Conservation (phyloP, 768 basidiomycete species). For the Russula sp. region DNA sequence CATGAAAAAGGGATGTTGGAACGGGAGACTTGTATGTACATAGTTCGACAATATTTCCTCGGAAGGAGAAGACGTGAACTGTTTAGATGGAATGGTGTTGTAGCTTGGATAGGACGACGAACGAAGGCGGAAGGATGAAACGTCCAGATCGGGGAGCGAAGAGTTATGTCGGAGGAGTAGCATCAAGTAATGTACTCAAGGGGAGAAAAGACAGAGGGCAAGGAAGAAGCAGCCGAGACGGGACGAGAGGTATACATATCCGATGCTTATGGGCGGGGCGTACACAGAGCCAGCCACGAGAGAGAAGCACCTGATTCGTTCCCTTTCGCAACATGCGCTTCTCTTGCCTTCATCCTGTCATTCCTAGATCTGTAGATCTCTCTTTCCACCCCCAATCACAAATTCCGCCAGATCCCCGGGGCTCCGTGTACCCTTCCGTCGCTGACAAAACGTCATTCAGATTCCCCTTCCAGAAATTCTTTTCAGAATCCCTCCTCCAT, state of each 20-base stretch:
- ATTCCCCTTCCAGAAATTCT: constrained; percentile 25
- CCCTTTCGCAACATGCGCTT: constrained; percentile 18
- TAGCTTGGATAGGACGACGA: constrained; percentile 22
- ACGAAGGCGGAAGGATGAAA: constrained; percentile 15
- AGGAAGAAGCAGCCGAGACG: constrained; percentile 24
- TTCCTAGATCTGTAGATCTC: constrained; percentile 11
- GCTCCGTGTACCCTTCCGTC: constrained; percentile 26
- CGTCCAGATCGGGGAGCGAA: constrained; percentile 22
- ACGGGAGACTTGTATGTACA: constrained; percentile 19
- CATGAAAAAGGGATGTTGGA: constrained; percentile 13
- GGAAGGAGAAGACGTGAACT: constrained; percentile 15
- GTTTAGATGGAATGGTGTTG: constrained; percentile 23
- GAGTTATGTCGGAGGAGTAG: constrained; percentile 20
- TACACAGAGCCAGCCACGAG: constrained; percentile 19
- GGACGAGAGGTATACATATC: constrained; percentile 23
- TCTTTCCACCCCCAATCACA: constrained; percentile 17
- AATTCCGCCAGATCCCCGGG: constrained; percentile 24
- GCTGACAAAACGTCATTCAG: constrained; percentile 28
- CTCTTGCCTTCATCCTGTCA: constrained; percentile 16
- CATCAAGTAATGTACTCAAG: constrained; percentile 20
- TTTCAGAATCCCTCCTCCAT: constrained; percentile 20
- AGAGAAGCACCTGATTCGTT: constrained; percentile 26
- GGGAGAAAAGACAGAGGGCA: constrained; percentile 23
- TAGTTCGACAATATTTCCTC: constrained; percentile 19
- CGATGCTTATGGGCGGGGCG: constrained; percentile 10